Percentiles rank a stretch among this genome's conserved stretches.
Conservation (phyloP, 1,284 basidiomycete genomes). For the Ceratobasidium papillatum region DNA sequence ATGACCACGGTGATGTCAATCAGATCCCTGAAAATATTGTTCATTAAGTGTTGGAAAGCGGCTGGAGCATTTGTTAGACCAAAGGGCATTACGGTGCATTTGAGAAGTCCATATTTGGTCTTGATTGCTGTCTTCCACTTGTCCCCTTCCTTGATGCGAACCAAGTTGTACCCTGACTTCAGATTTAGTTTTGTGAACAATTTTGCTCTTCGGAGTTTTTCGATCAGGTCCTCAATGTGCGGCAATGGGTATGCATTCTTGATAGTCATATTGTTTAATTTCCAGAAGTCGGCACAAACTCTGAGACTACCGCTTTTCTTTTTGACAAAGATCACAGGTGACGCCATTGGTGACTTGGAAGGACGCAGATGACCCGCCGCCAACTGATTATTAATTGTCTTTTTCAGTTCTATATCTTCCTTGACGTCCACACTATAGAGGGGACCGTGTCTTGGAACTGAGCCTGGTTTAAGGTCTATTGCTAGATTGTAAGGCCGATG, state of each 20-base stretch:
- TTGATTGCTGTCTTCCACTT: constrained; percentile 38
- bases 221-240: not conserved
- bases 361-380: no score
- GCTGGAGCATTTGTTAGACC: constrained; percentile 10
- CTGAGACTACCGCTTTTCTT: no score
- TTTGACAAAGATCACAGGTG: no score
- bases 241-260: not conserved
- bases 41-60: constrained; percentile 32
- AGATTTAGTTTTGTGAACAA: constrained; percentile 54
- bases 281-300: no score
- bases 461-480: no score
- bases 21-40: constrained; percentile 29
- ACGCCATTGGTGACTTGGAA: no score
- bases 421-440: no score
- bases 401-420: no score
- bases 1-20: constrained; percentile 34
- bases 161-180: constrained; percentile 52
- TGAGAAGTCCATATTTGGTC: constrained; percentile 13
- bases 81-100: constrained; percentile 33
- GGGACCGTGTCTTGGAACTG: no score
- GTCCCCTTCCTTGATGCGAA: constrained; percentile 41
- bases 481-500: no score
- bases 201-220: constrained; percentile 44
- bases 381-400: no score
- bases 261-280: no score